These are phyloP conservation scores for Apiospora pterosperma DNA, from an alignment of 2,329 filamentous ascomycete species.

Conservation along the genomic window DNA sequence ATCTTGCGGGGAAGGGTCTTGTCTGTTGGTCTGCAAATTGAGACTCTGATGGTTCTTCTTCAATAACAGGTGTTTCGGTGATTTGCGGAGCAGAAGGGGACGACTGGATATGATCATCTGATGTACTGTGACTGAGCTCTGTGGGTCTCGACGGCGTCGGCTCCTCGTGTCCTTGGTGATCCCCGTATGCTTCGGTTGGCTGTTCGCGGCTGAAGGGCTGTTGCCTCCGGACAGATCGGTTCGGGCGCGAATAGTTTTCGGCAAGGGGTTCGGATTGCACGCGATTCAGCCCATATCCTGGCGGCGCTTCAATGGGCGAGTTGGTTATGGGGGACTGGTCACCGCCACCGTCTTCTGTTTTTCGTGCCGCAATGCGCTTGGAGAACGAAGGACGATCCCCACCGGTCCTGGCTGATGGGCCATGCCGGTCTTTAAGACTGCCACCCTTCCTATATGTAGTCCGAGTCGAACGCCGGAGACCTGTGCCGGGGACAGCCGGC, in stretches of 20 bases:
- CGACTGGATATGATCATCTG: conserved; percentile 17
- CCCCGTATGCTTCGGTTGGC: conserved; percentile 34
- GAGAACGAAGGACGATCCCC: conserved; percentile 58
- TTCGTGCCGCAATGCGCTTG: conserved; percentile 63
- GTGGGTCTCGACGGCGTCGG: conserved; percentile 14
- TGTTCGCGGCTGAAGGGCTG: conserved; percentile 47
- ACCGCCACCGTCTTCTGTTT: conserved; percentile 55
- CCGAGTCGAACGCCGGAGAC: conserved; percentile 82
- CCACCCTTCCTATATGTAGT: conserved; percentile 87
- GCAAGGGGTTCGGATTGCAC: conserved; percentile 68
- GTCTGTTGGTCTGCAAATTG: conserved; percentile 18
- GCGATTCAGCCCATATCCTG: conserved; percentile 52
- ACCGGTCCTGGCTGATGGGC: conserved; percentile 71
- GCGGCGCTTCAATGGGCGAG: conserved; percentile 42
- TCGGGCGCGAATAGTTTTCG: conserved; percentile 63
- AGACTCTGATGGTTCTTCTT: conserved; percentile 29
- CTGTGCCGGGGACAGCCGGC: conserved; percentile 71
- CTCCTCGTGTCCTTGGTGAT: conserved; percentile 31
- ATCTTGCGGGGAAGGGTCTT: conserved; percentile 47
- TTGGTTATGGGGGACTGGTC: conserved; percentile 18
- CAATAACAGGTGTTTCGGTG: conserved; percentile 59
- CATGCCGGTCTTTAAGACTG: conserved; percentile 80
- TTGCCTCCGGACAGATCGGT: conserved; percentile 42
- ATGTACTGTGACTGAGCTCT: conserved; percentile 15
- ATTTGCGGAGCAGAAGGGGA: conserved; percentile 50